These are phyloP conservation scores for Physcomitrium patens DNA, from an alignment of 225 moss, liverwort and hornwort genomes.

Conservation along the genomic window DNA sequence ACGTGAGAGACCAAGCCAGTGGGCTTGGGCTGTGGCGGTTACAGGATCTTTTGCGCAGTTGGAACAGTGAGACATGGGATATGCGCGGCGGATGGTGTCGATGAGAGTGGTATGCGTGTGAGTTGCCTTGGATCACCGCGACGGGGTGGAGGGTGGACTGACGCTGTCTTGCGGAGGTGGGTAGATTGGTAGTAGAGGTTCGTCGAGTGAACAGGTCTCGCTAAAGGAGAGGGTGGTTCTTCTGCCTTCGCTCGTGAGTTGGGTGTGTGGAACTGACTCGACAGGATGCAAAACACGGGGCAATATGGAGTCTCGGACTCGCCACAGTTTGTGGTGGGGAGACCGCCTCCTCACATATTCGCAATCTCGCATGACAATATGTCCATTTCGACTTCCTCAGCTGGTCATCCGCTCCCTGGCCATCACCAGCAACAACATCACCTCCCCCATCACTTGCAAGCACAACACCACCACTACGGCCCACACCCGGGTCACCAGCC, in stretches of 20 bases:
- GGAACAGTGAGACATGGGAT: conserved; percentile 7
- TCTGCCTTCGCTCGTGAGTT: too few species aligned
- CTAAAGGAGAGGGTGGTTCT: too few species aligned
- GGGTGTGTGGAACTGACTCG: too few species aligned
- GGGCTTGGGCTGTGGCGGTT: conserved; percentile 3
- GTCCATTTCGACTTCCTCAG: conserved; percentile 59
- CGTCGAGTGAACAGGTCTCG: too few species aligned
- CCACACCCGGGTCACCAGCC: conserved; percentile 58
- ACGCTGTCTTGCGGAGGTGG: conserved; percentile 20
- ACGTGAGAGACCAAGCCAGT: neutral
- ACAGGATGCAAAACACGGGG: conserved; percentile 74
- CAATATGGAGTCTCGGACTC: conserved; percentile 82
- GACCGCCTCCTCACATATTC: conserved; percentile 84
- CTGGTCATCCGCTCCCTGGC: conserved; percentile 59
- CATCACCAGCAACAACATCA: conserved; percentile 76
- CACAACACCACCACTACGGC: conserved; percentile 60
- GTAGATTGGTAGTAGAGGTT: conserved; percentile 16
- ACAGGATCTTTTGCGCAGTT: conserved; percentile 26
- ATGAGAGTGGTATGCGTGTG: conserved; percentile 20
- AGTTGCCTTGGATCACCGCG: conserved; percentile 21
- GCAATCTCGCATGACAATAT: conserved; percentile 85
- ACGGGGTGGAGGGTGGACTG: conserved; percentile 47
- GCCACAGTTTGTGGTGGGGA: conserved; percentile 84
- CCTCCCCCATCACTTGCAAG: conserved; percentile 62
- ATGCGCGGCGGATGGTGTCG: neutral